A percentile compares a stretch with the other conserved stretches of the same genome.
These are phyloP conservation scores for Lasiosphaeris hirsuta DNA, from an alignment of 495 filamentous ascomycete species.

Conservation along the genomic window DNA sequence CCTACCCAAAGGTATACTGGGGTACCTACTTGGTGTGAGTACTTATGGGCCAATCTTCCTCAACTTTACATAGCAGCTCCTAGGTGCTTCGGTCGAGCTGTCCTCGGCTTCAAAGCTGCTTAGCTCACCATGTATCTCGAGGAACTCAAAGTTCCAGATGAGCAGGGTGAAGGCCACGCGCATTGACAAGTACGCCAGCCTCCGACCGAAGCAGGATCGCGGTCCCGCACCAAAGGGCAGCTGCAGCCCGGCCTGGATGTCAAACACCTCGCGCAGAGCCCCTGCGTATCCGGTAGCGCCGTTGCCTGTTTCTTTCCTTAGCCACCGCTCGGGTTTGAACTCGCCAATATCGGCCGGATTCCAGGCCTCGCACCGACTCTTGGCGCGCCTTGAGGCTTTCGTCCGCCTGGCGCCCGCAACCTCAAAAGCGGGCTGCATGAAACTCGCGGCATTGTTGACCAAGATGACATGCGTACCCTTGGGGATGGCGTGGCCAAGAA, in stretches of 20 bases:
- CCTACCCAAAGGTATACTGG: too few relatives aligned
- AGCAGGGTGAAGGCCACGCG: slow-evolving; percentile 30
- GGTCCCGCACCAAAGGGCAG: slow-evolving; percentile 32
- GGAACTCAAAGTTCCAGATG: slow-evolving; percentile 35
- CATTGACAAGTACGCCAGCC: slow-evolving; percentile 33
- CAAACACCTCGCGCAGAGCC: slow-evolving; percentile 24
- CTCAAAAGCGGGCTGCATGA: background rate
- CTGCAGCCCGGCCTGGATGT: slow-evolving; percentile 29
- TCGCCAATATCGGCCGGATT: background rate
- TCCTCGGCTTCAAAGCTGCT: too few relatives aligned
- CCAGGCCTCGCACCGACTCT: background rate
- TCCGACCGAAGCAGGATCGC: slow-evolving; percentile 34
- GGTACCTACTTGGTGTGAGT: too few relatives aligned
- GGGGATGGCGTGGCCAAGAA: slow-evolving; percentile 2
- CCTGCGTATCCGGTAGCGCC: too few relatives aligned
- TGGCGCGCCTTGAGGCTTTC: background rate
- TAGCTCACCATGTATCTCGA: too few relatives aligned
- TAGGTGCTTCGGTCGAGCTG: too few relatives aligned
- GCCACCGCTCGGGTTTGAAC: slow-evolving; percentile 3
- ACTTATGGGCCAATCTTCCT: too few relatives aligned
- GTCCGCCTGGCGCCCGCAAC: background rate
- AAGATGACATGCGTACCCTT: background rate
- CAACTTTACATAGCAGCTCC: too few relatives aligned
- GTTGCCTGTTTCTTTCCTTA: too few relatives aligned
- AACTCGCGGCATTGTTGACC: background rate